These are phyloP conservation scores for Stagonosporopsis vannaccii DNA, from an alignment of 2,329 filamentous ascomycete genomes.

Conservation along the genomic window DNA sequence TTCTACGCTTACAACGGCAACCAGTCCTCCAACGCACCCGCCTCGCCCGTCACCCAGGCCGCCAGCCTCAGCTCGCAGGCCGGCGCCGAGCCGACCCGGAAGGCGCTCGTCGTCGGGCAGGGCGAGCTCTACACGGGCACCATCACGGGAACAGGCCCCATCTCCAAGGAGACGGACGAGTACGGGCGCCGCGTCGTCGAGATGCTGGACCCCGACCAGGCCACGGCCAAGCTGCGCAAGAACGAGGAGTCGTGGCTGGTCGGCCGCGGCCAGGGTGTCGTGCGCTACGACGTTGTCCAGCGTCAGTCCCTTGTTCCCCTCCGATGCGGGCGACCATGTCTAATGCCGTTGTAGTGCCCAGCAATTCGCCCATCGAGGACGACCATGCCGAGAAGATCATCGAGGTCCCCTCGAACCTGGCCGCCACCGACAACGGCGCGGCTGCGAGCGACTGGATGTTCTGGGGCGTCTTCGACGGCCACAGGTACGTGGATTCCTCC, in stretches of 20 bases:
- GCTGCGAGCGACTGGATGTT: constrained; percentile 95
- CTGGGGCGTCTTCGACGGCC: constrained; percentile 98
- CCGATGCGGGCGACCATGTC: neutral
- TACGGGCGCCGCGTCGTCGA: constrained; percentile 86
- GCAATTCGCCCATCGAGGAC: constrained; percentile 97
- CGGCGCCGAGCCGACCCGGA: constrained; percentile 61
- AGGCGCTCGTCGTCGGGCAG: constrained; percentile 85
- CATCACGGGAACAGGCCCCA: constrained; percentile 82
- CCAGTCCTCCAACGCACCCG: constrained; percentile 25
- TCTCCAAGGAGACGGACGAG: constrained; percentile 87
- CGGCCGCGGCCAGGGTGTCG: constrained; percentile 86
- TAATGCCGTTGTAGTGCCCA: constrained; percentile 64
- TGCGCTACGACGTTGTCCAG: constrained; percentile 94
- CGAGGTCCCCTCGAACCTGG: constrained; percentile 73
- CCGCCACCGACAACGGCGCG: constrained; percentile 62
- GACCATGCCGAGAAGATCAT: constrained; percentile 99
- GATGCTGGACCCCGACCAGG: constrained; percentile 96
- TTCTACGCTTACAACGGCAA: constrained; percentile 73
- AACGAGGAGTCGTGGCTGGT: constrained; percentile 93
- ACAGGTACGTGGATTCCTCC: constrained; percentile 67
- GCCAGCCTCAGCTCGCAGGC: constrained; percentile 44
- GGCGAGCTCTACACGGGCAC: constrained; percentile 90
- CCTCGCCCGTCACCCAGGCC: constrained; percentile 38
- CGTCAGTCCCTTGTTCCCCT: constrained; percentile 29
- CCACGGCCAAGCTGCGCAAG: constrained; percentile 84